Percentiles rank a stretch among this genome's conserved stretches.
These are phyloP conservation scores for Pleoardoris graminearum DNA, from an alignment of 2,329 filamentous ascomycete genomes.

Conservation along the genomic window DNA sequence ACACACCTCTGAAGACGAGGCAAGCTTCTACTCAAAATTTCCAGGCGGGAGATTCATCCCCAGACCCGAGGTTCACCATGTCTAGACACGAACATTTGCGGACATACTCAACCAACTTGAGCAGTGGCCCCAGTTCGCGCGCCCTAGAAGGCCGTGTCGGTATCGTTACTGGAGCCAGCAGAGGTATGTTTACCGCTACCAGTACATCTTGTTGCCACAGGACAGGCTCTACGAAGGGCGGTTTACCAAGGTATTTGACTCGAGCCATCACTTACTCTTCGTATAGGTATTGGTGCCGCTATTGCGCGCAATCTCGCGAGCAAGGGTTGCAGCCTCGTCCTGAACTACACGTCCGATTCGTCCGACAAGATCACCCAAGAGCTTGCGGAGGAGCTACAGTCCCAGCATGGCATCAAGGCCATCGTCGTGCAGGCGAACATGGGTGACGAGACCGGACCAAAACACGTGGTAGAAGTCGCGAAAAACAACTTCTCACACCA, in stretches of 20 bases:
- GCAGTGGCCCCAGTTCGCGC: slow-evolving; percentile 34
- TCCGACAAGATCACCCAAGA: slow-evolving; percentile 57
- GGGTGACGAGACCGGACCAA: slow-evolving; percentile 62
- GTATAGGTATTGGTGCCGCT: slow-evolving; percentile 70
- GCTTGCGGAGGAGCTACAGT: slow-evolving; percentile 60
- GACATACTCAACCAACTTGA: slow-evolving; percentile 47
- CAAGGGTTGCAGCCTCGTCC: slow-evolving; percentile 69
- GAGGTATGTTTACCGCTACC: slow-evolving; percentile 59
- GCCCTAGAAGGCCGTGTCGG: slow-evolving; percentile 71
- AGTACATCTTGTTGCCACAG: too few relatives aligned
- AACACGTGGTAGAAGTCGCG: slow-evolving; percentile 61
- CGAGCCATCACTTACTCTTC: background rate
- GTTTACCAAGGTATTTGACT: too few relatives aligned
- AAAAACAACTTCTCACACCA: slow-evolving; percentile 62
- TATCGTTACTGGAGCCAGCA: slow-evolving; percentile 77
- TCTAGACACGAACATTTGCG: slow-evolving; percentile 43
- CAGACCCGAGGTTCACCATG: slow-evolving; percentile 31
- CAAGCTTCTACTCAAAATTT: background rate
- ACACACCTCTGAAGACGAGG: background rate
- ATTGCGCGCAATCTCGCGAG: slow-evolving; percentile 71
- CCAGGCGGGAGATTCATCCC: slow-evolving; percentile 4
- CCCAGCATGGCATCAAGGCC: slow-evolving; percentile 62
- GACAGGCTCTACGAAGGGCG: too few relatives aligned
- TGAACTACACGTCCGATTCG: slow-evolving; percentile 71
- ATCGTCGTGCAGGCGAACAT: slow-evolving; percentile 73